Evolutionary conservation across 345 rosid genomes (phyloP).

Genomic region (Boechera retrofracta): DNA sequence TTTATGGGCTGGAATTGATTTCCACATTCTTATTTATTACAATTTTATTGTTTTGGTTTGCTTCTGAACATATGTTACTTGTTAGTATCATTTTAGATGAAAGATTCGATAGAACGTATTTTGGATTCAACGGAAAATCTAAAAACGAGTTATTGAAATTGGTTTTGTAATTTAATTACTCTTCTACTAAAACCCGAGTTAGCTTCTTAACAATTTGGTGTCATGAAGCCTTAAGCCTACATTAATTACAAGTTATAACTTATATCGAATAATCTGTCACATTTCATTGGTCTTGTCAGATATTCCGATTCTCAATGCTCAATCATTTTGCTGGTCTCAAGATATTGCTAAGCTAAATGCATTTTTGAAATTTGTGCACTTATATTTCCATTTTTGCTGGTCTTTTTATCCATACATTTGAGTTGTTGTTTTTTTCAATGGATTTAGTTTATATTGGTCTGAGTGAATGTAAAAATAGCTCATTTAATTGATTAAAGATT

Average conservation of each 20-base stretch:
- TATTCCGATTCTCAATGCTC: conserved; percentile 42
- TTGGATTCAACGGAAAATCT: neutral
- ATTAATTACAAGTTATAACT: conserved; percentile 8
- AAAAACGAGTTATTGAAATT: neutral
- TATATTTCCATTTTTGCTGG: neutral
- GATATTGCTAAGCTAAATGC: conserved; percentile 17
- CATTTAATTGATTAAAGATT: neutral
- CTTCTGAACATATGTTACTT: neutral
- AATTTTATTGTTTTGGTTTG: neutral
- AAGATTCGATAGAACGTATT: neutral
- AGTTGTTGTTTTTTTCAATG: neutral
- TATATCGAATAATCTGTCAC: conserved; percentile 33
- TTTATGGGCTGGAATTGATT: conserved; percentile 23
- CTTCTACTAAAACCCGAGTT: neutral
- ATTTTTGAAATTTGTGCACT: conserved; percentile 37
- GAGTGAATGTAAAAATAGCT: neutral
- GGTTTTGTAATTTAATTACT: neutral
- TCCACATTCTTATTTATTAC: neutral
- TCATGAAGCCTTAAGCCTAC: conserved; percentile 19
- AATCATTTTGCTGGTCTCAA: conserved; percentile 45
- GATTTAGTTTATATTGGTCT: conserved; percentile 7
- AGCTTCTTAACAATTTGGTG: neutral
- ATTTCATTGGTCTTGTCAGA: conserved; percentile 45
- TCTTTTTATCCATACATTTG: conserved; percentile 2
- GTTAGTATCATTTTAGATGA: conserved; percentile 9